These are phyloP conservation scores for Aspergillus haitiensis DNA, from an alignment of 495 filamentous ascomycete genomes.

Conservation along the genomic window DNA sequence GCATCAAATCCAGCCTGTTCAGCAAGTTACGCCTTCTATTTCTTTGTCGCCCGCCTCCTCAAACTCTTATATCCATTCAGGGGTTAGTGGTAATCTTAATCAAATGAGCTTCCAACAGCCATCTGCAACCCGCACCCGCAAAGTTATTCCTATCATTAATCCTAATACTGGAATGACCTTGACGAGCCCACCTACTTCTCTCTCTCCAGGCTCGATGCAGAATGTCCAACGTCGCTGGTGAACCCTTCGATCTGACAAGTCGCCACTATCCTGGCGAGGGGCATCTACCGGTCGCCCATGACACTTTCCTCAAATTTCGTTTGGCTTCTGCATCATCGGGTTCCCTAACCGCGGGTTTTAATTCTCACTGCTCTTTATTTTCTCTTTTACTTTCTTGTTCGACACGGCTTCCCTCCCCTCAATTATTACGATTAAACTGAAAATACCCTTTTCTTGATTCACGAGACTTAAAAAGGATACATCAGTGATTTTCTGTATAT, in stretches of 20 bases:
- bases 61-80: slow-evolving; percentile 66
- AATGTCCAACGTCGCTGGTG: slow-evolving; percentile 65
- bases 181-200: slow-evolving; percentile 86
- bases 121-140: slow-evolving; percentile 80
- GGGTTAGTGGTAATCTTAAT: slow-evolving; percentile 51
- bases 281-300: slow-evolving; percentile 32
- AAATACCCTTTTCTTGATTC: slow-evolving; percentile 28
- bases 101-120: slow-evolving; percentile 83
- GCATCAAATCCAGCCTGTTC: slow-evolving; percentile 71
- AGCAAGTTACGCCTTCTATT: slow-evolving; percentile 75
- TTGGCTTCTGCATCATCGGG: slow-evolving; percentile 48
- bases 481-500: slow-evolving; percentile 43
- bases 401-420: slow-evolving; percentile 28
- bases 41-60: slow-evolving; percentile 70
- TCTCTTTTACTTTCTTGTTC: slow-evolving; percentile 30
- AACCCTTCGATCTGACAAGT: slow-evolving; percentile 31
- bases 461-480: slow-evolving; percentile 37
- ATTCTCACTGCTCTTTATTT: slow-evolving; percentile 39
- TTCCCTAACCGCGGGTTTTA: slow-evolving; percentile 45
- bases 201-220: slow-evolving; percentile 85
- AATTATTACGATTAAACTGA: slow-evolving; percentile 32
- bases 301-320: slow-evolving; percentile 36
- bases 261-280: slow-evolving; percentile 32
- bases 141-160: slow-evolving; percentile 98
- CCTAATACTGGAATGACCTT: slow-evolving; percentile 85